phyloP scores from a whole-genome alignment of 805 yeast species.

The Saccharomycopsis babjevae region DNA sequence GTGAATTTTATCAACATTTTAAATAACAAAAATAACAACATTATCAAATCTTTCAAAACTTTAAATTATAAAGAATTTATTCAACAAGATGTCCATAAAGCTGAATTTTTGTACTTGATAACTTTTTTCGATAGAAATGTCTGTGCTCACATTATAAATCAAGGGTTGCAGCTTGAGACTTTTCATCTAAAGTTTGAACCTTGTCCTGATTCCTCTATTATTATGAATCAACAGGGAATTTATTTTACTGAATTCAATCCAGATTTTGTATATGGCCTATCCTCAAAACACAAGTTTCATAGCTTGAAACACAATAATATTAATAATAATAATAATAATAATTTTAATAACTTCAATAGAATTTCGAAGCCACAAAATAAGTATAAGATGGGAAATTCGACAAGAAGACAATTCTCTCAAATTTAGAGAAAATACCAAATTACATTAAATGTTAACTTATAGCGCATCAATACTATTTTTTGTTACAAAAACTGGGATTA shows the following conservation, averaged over 20 bases:
- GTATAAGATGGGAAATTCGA: not conserved
- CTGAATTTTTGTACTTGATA: not conserved
- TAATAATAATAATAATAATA: not conserved
- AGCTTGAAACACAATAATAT: not conserved
- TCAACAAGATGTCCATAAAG: not conserved
- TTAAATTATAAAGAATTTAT: not conserved
- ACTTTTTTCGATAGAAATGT: not conserved
- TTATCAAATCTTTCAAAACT: not conserved
- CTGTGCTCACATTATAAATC: not conserved
- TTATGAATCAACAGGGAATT: not conserved
- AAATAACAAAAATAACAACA: not conserved
- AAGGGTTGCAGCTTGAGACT: not conserved
- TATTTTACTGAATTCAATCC: not conserved
- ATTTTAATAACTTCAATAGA: not conserved
- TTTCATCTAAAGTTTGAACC: not conserved
- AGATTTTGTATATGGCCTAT: not conserved
- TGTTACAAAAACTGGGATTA: too few species aligned
- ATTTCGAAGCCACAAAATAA: not conserved
- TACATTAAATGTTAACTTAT: too few species aligned
- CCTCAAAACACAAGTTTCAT: not conserved
- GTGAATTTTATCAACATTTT: not conserved
- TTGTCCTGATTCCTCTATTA: not conserved
- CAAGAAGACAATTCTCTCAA: not conserved
- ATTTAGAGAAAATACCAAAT: not conserved
- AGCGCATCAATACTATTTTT: too few species aligned